Percentiles rank a stretch among this genome's conserved stretches.
Conservation (phyloP, 768 basidiomycete genomes). For the Hericium coralloides region DNA sequence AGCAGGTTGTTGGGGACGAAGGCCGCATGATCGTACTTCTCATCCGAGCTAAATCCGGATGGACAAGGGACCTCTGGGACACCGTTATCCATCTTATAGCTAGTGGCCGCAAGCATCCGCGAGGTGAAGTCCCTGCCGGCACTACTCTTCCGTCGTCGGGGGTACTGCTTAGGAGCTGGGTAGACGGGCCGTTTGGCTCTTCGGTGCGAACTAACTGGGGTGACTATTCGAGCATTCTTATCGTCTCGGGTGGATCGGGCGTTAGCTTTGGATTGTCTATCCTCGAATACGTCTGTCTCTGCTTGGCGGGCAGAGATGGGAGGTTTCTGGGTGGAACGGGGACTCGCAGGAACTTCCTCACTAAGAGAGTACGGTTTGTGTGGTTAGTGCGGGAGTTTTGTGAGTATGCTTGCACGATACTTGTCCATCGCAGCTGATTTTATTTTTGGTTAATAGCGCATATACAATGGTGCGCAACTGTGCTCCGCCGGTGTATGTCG, state of each 20-base stretch:
- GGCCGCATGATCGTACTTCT: slow-evolving; percentile 55
- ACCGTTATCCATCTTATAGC: slow-evolving; percentile 31
- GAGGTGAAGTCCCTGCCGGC: slow-evolving; percentile 24
- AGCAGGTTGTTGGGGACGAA: slow-evolving; percentile 31
- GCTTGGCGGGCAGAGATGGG: slow-evolving; percentile 48
- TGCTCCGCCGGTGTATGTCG: slow-evolving; percentile 51
- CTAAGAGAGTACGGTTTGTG: slow-evolving; percentile 56
- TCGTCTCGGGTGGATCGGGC: slow-evolving; percentile 68
- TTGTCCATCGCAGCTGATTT: background rate
- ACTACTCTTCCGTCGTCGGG: slow-evolving; percentile 32
- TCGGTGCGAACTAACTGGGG: slow-evolving; percentile 51
- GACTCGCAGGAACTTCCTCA: slow-evolving; percentile 22
- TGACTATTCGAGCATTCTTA: slow-evolving; percentile 45
- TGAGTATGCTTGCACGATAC: slow-evolving; percentile 25
- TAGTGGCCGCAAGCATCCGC: slow-evolving; percentile 19
- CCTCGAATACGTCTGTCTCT: slow-evolving; percentile 53
- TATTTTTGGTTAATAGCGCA: slow-evolving; percentile 37
- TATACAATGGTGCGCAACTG: slow-evolving; percentile 66
- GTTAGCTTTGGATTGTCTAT: slow-evolving; percentile 64
- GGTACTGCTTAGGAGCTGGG: slow-evolving; percentile 43
- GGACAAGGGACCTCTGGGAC: slow-evolving; percentile 61
- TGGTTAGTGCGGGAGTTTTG: slow-evolving; percentile 75
- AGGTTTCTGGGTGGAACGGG: slow-evolving; percentile 34
- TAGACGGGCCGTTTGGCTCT: slow-evolving; percentile 68
- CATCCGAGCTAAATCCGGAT: slow-evolving; percentile 60